Evolutionary conservation across 1,139 yeast species (phyloP), one percentile per base, ranked within the genome.

Genomic region (Nakaseomyces uthaithaninus): DNA sequence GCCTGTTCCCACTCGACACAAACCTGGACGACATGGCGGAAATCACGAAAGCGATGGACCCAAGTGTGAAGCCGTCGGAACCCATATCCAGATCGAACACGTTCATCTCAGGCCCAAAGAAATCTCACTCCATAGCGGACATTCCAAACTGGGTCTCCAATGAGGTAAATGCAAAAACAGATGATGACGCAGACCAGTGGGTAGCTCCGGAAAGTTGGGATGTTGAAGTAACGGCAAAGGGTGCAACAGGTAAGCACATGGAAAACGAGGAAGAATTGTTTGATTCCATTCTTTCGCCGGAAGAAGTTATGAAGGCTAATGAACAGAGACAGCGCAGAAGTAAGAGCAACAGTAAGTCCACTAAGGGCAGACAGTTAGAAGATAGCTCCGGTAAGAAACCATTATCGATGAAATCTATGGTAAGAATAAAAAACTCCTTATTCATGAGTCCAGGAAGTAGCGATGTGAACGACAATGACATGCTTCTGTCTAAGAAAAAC

Each of bases 141-240:
- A 42, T 47, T 26, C 35, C 45, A 14, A n/a, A 22, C 4, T 34
- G 37, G 37, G 11, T 34, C 3, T 23, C 37, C 3, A 5, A 27
- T 6, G 37, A 25, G 28, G 12, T 20, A 15, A 34, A 16, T 7
- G 10, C 6, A 37, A 44, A 36, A 22, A 18, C 42, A 3, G 25
- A 27, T 16, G 23, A 26, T 14, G 37, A 31, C 23, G 25, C 15
- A n/a, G 34, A 49, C 33, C 55, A 46, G 40, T 66, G 91, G 91
- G 68, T 68, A 27, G 83, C 91, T 1, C 91, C 91, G 0, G 89
- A 81, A 53, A 75, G 82, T 54, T 81, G 91, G 91, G 89, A 80
- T 49, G 85, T 80, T 7, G 77, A 75, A 47, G 63, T 64, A 3
- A 69, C 54, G 11, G 36, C 41, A 9, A 46, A 45, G 22, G 44